Base-by-base conservation (phyloP, 208 protist genomes). In the Leishmania aethiopica region DNA sequence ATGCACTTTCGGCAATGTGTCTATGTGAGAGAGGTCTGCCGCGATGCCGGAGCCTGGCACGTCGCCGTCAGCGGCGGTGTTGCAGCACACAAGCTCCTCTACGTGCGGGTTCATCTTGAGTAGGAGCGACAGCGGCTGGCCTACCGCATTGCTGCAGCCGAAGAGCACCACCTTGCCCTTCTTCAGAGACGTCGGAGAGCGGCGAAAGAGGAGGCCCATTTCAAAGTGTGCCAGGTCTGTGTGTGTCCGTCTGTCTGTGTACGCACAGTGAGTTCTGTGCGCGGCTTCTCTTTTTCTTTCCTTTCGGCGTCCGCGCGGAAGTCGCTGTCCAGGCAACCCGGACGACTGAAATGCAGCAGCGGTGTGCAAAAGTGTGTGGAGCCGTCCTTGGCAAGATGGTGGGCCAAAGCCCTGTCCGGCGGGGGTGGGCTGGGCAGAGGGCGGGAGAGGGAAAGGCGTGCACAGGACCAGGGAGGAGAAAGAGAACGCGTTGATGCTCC, bases 101-200 rank as follows among this genome's bases (percentile, higher is more conserved):
- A 97, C 94, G 75, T 93, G 94, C 35, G 93, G 94, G 70, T 88
- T 88, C 73, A 93, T 60, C 81, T 99, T 99, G 45, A 99, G 83
- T 22, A 99, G 90, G 10, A 99, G 83, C 2, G 97, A 95, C 19
- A 99, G 94, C 7, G 96, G 87, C 89, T 98, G 97, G 32, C 98
- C 98, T 55, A 99, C 97, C 22, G 90, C 91, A 72, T 93, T 97
- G 28, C 93, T 92, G 74, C 95, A 96, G 32, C 98, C 98, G 69
- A 99, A 94, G 11, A 99, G 91, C 37, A 96, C 95, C 3, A 98
- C 96, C 77, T 96, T 96, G 22, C 89, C 93, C 11, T 55, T 64
- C 59, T 81, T 76, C 40, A 64, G 45, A 40, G 28, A 78, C 0
- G 62, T 40, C 19, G 80, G 53, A 37, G 77, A 62, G 57, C 85